These are phyloP conservation scores for Schizochytrium sp. DNA, from an alignment of 108 stramenopile species.

Conservation along the genomic window DNA sequence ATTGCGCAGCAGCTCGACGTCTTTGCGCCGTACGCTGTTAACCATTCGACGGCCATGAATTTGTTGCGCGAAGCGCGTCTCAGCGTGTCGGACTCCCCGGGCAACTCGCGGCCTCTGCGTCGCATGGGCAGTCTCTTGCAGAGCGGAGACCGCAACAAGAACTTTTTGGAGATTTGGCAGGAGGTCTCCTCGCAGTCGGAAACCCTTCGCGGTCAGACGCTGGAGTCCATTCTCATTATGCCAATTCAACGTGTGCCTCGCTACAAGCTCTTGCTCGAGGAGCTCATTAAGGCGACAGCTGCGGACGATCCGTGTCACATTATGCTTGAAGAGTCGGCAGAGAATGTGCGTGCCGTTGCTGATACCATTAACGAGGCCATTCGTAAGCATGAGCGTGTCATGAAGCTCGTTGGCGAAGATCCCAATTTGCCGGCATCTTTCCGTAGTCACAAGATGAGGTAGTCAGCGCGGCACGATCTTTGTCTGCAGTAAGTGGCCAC, in stretches of 20 bases:
- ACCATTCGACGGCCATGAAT: not conserved
- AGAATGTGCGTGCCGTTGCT: not conserved
- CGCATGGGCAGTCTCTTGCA: not conserved
- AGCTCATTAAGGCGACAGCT: not conserved
- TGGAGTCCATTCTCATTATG: not conserved
- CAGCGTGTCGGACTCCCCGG: not conserved
- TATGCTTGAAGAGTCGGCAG: not conserved
- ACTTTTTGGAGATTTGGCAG: not conserved
- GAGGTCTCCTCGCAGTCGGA: not conserved
- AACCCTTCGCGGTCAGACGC: not conserved
- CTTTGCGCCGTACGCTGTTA: not conserved
- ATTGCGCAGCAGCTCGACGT: not conserved
- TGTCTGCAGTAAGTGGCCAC: too few species aligned
- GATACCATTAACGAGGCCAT: not conserved
- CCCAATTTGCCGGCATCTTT: not conserved
- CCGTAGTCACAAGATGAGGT: not conserved
- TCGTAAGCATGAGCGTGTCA: not conserved
- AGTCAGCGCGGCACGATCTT: too few species aligned
- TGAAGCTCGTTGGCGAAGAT: not conserved
- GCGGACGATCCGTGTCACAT: not conserved
- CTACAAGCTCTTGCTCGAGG: not conserved
- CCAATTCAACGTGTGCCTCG: conserved; percentile 14
- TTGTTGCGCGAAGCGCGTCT: not conserved
- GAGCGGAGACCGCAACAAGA: not conserved
- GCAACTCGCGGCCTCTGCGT: not conserved